phyloP scores from a whole-genome alignment of 2,329 filamentous ascomycete genomes.

The Colletotrichum plurivorum region DNA sequence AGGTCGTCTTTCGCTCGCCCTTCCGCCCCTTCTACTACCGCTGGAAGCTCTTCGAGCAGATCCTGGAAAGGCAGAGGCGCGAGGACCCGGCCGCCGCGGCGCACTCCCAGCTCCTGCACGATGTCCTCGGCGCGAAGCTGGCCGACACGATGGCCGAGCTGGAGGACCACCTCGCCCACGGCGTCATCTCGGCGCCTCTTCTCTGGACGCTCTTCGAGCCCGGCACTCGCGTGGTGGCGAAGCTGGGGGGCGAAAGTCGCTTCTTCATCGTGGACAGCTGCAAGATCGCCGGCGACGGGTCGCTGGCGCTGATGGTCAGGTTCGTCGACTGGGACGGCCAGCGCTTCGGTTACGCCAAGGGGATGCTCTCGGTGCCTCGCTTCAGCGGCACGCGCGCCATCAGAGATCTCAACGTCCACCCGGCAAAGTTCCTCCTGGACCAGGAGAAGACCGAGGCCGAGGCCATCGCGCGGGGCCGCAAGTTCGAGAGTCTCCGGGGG shows the following conservation, averaged over 20 bases:
- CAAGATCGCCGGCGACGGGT: background rate
- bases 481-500: slow-evolving; percentile 20
- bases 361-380: background rate
- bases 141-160: slow-evolving; percentile 18
- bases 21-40: slow-evolving; percentile 36
- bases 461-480: slow-evolving; percentile 31
- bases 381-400: slow-evolving; percentile 1
- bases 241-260: background rate
- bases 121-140: slow-evolving; percentile 22
- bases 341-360: slow-evolving; percentile 26
- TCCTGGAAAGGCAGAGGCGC: slow-evolving; percentile 25
- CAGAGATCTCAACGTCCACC: background rate
- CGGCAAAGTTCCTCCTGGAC: background rate
- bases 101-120: slow-evolving; percentile 32
- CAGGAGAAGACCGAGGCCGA: background rate
- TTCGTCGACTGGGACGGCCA: slow-evolving; percentile 13
- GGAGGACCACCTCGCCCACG: slow-evolving; percentile 8
- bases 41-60: slow-evolving; percentile 23
- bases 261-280: background rate
- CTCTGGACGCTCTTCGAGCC: slow-evolving; percentile 30
- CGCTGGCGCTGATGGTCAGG: slow-evolving; percentile 1
- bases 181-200: slow-evolving; percentile 23
- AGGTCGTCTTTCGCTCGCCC: slow-evolving; percentile 28
- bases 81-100: slow-evolving; percentile 14
- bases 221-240: background rate